Evolutionary conservation across 306 rosid genomes (phyloP), one percentile per base, ranked within the genome.

Genomic region (Prunus kanzakura): DNA sequence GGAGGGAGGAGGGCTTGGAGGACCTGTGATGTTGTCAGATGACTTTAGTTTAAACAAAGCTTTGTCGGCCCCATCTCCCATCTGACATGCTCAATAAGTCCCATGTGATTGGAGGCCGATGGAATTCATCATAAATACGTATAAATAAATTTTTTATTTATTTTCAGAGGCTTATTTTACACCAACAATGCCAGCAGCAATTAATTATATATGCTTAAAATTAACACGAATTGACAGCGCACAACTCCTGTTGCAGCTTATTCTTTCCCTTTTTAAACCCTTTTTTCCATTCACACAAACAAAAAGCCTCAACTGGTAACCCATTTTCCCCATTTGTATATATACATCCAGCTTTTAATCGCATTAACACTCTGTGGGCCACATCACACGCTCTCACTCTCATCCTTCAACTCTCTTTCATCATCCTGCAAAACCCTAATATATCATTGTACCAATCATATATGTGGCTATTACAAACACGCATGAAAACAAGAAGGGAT

Each of bases 81-180:
- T 35, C 84, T 76, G 78, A 75, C 82, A 84, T 73, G 78, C 64
- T 80, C 76, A 73, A 76, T 80, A 73, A 63, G 80, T 78, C 73
- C 79, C 87, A 84, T 81, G 87, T 84, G 87, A 80, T 80, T 70
- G 82, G 78, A 73, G 76, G 69, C 72, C 49, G 25, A 61, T 61
- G 60, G 30, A 41, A 41, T 72, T 57, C 41, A 41, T 43, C 66
- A 9, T 32, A 13, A 38, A 38, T 60, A 23, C 27, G 25, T 14
- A 9, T 60, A 3, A 30, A 12, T 2, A 14, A 1, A 6, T 45
- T 18, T 60, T 58, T 50, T 29, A 51, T 51, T 12, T 15, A 2
- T 35, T 63, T 29, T 30, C 30, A 9, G 3, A 62, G 45, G n/a
- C 22, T 3, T 35, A 64, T 64, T 35, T 64, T 64, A 64, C 69